Evolutionary conservation across 192 early-diverging fungal species (phyloP).

Genomic region (Thamnidium elegans): DNA sequence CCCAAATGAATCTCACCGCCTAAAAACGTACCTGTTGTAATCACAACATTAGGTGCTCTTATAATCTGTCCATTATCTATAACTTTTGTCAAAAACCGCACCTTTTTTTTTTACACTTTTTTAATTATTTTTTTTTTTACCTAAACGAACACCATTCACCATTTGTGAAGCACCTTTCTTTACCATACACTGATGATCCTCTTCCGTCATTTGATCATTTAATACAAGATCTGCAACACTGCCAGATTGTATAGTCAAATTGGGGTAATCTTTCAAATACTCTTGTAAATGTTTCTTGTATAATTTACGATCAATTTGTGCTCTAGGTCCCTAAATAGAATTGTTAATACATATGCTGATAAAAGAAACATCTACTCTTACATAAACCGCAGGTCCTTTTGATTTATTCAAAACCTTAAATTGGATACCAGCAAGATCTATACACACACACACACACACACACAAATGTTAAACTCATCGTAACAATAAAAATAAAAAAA

Average conservation of each 20-base stretch:
- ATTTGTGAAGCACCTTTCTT: constrained; percentile 22
- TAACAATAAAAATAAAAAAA: too few relatives aligned
- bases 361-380: constrained; percentile 13
- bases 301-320: constrained; percentile 76
- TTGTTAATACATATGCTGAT: background rate
- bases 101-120: too few relatives aligned
- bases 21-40: constrained; percentile 82
- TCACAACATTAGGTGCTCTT: constrained; percentile 65
- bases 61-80: constrained; percentile 63
- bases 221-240: constrained; percentile 73
- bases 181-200: constrained; percentile 31
- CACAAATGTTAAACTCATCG: background rate
- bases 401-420: constrained; percentile 79
- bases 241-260: constrained; percentile 63
- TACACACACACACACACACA: too few relatives aligned
- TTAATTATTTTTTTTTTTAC: constrained; percentile 10
- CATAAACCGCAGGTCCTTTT: constrained; percentile 79
- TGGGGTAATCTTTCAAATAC: constrained; percentile 59
- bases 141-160: constrained; percentile 25
- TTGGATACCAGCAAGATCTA: constrained; percentile 75
- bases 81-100: background rate
- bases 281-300: constrained; percentile 76
- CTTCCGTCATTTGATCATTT: constrained; percentile 36
- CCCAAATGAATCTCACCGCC: constrained; percentile 83
- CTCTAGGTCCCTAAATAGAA: constrained; percentile 60